These are phyloP conservation scores for Verticillium nonalfalfae DNA, from an alignment of 2,329 filamentous ascomycete species.

Conservation along the genomic window DNA sequence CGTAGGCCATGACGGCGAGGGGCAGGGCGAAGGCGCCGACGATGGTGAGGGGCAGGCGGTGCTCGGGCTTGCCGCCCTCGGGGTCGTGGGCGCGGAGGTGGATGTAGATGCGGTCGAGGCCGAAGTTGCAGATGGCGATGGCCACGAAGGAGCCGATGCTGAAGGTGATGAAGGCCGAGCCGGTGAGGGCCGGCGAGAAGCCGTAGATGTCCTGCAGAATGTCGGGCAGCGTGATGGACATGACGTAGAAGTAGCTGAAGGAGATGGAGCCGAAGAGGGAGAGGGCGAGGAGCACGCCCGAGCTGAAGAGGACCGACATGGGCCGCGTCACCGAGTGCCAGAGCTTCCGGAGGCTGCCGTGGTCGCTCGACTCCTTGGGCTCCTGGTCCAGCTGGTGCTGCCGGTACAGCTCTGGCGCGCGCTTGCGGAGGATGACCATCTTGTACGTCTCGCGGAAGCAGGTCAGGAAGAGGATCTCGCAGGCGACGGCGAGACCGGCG, in stretches of 20 bases:
- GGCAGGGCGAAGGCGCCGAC: conserved; percentile 39
- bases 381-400: conserved; percentile 1
- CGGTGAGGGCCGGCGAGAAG: conserved; percentile 43
- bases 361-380: conserved; percentile 14
- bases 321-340: conserved; percentile 38
- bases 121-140: conserved; percentile 41
- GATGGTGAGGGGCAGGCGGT: conserved; percentile 46
- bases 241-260: conserved; percentile 47
- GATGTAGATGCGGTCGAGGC: conserved; percentile 48
- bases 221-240: conserved; percentile 45
- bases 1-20: conserved; percentile 36
- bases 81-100: conserved; percentile 30
- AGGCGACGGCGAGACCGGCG: conserved; percentile 36
- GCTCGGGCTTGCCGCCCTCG: conserved; percentile 42
- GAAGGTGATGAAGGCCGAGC: conserved; percentile 47
- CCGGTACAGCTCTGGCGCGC: conserved; percentile 17
- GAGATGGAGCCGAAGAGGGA: conserved; percentile 39
- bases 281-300: conserved; percentile 43
- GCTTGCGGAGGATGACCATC: conserved; percentile 42
- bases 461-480: conserved; percentile 43
- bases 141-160: conserved; percentile 43
- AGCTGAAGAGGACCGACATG: conserved; percentile 38
- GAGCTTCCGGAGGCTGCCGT: conserved; percentile 18
- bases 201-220: conserved; percentile 41
- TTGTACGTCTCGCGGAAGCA: conserved; percentile 57